Conservation (phyloP, 768 basidiomycete species). For the Udeniomyces megalosporus region DNA sequence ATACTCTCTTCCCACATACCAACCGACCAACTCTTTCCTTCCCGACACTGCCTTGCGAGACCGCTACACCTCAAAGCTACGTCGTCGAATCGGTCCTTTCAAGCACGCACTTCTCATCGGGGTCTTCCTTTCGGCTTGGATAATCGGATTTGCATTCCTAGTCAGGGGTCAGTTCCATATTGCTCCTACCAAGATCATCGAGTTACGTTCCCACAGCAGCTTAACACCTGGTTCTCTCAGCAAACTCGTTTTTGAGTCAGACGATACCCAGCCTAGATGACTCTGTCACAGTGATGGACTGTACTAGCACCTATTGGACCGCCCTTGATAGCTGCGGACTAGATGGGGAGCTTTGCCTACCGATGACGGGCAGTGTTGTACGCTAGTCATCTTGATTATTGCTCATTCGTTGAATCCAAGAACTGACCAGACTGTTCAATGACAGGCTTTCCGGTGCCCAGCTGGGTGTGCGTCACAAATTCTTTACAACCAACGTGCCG, state of each 20-base stretch:
- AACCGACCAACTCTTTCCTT: no score
- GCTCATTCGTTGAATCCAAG: background rate
- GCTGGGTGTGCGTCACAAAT: conserved; percentile 41
- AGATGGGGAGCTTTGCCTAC: conserved; percentile 36
- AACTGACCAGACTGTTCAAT: no score
- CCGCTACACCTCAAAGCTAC: no score
- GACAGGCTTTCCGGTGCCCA: conserved; percentile 53
- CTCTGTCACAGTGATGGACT: conserved; percentile 37
- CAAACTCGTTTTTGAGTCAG: conserved; percentile 56
- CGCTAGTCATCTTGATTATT: background rate
- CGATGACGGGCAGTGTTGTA: background rate
- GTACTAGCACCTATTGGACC: conserved; percentile 55
- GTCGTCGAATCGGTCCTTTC: background rate
- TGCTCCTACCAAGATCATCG: no score
- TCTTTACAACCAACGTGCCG: conserved; percentile 34
- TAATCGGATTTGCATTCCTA: conserved; percentile 57
- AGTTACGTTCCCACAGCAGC: no score
- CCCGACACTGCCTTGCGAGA: no score
- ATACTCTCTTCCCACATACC: no score
- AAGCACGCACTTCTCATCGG: background rate
- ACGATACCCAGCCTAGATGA: conserved; percentile 31
- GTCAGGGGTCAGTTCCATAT: no score
- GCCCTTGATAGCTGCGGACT: conserved; percentile 57
- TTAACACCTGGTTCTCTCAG: no score
- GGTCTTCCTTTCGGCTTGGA: conserved; percentile 32